A percentile compares a stretch with the other conserved stretches of the same genome.
Evolutionary conservation across 1,284 basidiomycete species (phyloP).

Genomic region (Boletellus sp.): DNA sequence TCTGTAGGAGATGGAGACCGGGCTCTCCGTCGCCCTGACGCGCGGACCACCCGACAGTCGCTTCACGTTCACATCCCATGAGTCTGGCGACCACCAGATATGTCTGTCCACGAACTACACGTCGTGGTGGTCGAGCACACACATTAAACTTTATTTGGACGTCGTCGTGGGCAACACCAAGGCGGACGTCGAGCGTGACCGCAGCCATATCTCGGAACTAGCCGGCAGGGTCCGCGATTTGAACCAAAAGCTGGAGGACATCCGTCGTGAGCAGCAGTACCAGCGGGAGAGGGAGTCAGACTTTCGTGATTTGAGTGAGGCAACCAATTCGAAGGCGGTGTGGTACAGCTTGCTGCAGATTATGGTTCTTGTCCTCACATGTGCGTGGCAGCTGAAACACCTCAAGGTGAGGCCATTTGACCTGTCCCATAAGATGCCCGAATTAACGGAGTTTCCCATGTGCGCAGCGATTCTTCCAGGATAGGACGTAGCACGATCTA

Average conservation of each 20-base stretch:
- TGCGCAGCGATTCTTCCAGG: conserved; percentile 79
- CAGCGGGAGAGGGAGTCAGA: conserved; percentile 94
- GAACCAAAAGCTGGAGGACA: conserved; percentile 89
- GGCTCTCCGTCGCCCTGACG: conserved; percentile 80
- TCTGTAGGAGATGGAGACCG: conserved; percentile 71
- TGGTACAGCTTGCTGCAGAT: conserved; percentile 94
- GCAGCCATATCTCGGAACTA: conserved; percentile 84
- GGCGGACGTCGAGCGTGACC: conserved; percentile 77
- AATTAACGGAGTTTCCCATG: conserved; percentile 10
- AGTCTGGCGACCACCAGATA: conserved; percentile 94
- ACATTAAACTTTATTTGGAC: conserved; percentile 94
- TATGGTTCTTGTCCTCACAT: conserved; percentile 78
- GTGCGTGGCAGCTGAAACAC: conserved; percentile 91
- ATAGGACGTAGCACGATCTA: conserved; percentile 66
- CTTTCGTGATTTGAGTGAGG: conserved; percentile 86
- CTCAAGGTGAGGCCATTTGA: conserved; percentile 61
- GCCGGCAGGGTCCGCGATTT: conserved; percentile 86
- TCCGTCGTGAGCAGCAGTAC: conserved; percentile 95
- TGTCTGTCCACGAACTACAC: conserved; percentile 89
- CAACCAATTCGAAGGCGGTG: conserved; percentile 84
- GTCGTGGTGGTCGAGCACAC: conserved; percentile 81
- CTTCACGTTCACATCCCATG: conserved; percentile 97
- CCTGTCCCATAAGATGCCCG: neutral
- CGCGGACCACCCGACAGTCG: conserved; percentile 85
- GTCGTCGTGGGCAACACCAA: conserved; percentile 88